Conservation (phyloP, 2,329 filamentous ascomycete species). For the Corinectria fuckeliana region DNA sequence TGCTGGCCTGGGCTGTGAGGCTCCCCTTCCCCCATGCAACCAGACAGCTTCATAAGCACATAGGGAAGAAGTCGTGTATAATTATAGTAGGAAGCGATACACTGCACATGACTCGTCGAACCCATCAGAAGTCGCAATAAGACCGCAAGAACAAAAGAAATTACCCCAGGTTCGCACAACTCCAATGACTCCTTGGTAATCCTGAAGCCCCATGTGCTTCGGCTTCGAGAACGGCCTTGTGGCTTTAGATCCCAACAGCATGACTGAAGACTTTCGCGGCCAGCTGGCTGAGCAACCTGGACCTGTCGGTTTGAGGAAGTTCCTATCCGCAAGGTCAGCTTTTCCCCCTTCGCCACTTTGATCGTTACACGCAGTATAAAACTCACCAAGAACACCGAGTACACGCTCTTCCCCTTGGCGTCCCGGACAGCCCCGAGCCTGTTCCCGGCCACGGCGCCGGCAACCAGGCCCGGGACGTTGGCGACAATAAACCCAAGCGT, state of each 20-base stretch:
- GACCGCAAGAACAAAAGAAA: not conserved
- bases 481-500: conserved; percentile 94
- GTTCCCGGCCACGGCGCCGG: conserved; percentile 92
- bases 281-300: conserved; percentile 80
- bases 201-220: not conserved
- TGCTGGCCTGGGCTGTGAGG: too few species aligned
- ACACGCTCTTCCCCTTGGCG: conserved; percentile 92
- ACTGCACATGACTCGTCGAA: not conserved
- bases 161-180: not conserved
- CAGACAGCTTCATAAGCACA: not conserved
- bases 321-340: conserved; percentile 59
- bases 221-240: not conserved
- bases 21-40: not conserved
- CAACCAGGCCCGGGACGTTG: conserved; percentile 87
- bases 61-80: not conserved
- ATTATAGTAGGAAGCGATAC: not conserved
- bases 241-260: conserved; percentile 63
- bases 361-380: not conserved
- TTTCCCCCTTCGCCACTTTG: not conserved
- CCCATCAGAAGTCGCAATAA: not conserved
- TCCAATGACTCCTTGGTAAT: conserved; percentile 19
- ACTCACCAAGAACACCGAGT: conserved; percentile 77
- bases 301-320: conserved; percentile 81
- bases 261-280: conserved; percentile 87
- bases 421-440: conserved; percentile 89